Conservation (phyloP, 176 grass and related monocot genomes). For the Musa itinerans region DNA sequence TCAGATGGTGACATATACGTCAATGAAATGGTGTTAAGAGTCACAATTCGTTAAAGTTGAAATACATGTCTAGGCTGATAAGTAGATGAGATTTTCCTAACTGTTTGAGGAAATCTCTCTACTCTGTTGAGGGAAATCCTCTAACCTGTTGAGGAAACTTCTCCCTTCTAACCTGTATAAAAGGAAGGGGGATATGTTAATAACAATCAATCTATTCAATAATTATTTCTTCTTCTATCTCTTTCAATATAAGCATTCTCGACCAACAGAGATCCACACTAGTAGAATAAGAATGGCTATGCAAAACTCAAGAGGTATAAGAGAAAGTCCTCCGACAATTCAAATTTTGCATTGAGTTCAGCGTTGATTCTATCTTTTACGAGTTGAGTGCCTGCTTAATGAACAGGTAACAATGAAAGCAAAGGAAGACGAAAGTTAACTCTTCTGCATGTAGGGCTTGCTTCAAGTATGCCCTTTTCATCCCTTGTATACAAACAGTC, state of each 20-base stretch:
- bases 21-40: not conserved
- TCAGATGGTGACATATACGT: not conserved
- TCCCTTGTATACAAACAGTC: conserved; percentile 65
- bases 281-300: not conserved
- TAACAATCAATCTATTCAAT: too few relatives aligned
- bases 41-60: not conserved
- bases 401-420: conserved; percentile 2
- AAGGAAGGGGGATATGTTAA: too few relatives aligned
- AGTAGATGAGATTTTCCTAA: too few relatives aligned
- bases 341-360: not conserved
- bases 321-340: not conserved
- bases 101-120: too few relatives aligned
- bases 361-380: not conserved
- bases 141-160: too few relatives aligned
- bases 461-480: too few relatives aligned
- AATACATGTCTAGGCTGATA: not conserved
- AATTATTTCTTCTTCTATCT: too few relatives aligned
- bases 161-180: too few relatives aligned
- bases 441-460: too few relatives aligned
- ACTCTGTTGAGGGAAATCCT: too few relatives aligned
- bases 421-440: conserved; percentile 20
- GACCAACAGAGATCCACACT: not conserved
- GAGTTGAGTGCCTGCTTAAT: not conserved
- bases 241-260: too few relatives aligned
- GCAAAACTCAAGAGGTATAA: not conserved